Conservation (phyloP, 2,329 filamentous ascomycete species). For the Fusarium sp. region DNA sequence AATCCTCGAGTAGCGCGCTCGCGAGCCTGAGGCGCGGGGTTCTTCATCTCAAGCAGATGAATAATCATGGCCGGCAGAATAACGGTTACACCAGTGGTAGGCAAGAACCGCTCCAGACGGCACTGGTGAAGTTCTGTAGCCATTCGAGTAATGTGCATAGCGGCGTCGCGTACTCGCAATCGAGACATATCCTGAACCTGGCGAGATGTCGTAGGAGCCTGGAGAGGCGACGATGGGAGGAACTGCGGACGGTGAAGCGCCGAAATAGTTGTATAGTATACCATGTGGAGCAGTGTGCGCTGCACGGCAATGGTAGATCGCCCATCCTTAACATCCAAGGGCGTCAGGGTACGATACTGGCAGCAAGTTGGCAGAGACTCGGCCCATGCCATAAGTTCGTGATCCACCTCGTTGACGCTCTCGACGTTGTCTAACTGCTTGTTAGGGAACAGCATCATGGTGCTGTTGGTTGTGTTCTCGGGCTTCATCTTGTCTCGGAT, state of each 20-base stretch:
- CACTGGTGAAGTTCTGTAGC: conserved; percentile 82
- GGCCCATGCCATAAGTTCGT: conserved; percentile 84
- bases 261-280: conserved; percentile 92
- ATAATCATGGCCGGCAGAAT: conserved; percentile 95
- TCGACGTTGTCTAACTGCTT: conserved; percentile 87
- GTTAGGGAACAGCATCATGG: conserved; percentile 93
- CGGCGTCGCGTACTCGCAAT: conserved; percentile 85
- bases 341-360: conserved; percentile 73
- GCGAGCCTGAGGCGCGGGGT: conserved; percentile 79
- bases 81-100: conserved; percentile 92
- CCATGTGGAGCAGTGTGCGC: conserved; percentile 90
- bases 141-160: conserved; percentile 88
- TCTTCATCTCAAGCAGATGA: conserved; percentile 93
- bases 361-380: conserved; percentile 80
- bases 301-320: conserved; percentile 77
- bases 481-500: conserved; percentile 87
- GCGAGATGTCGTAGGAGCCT: conserved; percentile 68
- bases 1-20: conserved; percentile 85
- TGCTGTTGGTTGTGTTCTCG: conserved; percentile 81
- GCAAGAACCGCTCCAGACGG: conserved; percentile 83
- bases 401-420: conserved; percentile 84
- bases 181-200: conserved; percentile 88
- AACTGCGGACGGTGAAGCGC: conserved; percentile 94
- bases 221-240: conserved; percentile 78
- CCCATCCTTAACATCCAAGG: conserved; percentile 72